Conservation (phyloP, 495 filamentous ascomycete species). For the Aspergillus biplanus region DNA sequence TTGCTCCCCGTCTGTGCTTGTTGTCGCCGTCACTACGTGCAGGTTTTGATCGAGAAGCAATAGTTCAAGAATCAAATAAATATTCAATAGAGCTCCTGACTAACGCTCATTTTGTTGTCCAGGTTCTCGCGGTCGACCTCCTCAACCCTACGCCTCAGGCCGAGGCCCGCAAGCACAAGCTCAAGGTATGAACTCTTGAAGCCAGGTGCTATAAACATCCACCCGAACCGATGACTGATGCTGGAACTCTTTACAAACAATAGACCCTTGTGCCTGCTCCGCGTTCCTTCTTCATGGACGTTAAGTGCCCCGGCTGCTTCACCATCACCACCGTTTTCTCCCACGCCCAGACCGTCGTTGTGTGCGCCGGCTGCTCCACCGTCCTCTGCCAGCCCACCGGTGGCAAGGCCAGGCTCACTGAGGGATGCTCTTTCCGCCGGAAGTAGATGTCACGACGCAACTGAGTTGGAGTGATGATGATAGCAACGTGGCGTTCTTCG, state of each 20-base stretch:
- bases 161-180: slow-evolving; percentile 99
- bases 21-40: slow-evolving; percentile 22
- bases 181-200: slow-evolving; percentile 74
- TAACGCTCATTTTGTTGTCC: slow-evolving; percentile 29
- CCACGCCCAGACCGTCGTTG: slow-evolving; percentile 99
- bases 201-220: neutral
- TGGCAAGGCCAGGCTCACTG: slow-evolving; percentile 94
- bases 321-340: slow-evolving; percentile 99
- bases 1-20: slow-evolving; percentile 15
- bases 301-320: slow-evolving; percentile 99
- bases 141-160: slow-evolving; percentile 95
- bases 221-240: slow-evolving; percentile 23
- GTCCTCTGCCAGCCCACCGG: slow-evolving; percentile 98
- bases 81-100: neutral
- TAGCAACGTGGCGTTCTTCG: slow-evolving; percentile 51
- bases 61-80: slow-evolving; percentile 18
- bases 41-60: slow-evolving; percentile 1
- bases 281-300: slow-evolving; percentile 99
- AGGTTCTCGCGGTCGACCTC: slow-evolving; percentile 99
- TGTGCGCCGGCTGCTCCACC: slow-evolving; percentile 97
- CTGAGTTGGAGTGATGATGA: slow-evolving; percentile 41
- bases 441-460: slow-evolving; percentile 73
- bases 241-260: slow-evolving; percentile 2
- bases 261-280: slow-evolving; percentile 93
- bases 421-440: slow-evolving; percentile 98